Percentiles rank a stretch among this genome's conserved stretches.
phyloP scores from a whole-genome alignment of 2,329 filamentous ascomycete genomes.

The Apiospora hydei region DNA sequence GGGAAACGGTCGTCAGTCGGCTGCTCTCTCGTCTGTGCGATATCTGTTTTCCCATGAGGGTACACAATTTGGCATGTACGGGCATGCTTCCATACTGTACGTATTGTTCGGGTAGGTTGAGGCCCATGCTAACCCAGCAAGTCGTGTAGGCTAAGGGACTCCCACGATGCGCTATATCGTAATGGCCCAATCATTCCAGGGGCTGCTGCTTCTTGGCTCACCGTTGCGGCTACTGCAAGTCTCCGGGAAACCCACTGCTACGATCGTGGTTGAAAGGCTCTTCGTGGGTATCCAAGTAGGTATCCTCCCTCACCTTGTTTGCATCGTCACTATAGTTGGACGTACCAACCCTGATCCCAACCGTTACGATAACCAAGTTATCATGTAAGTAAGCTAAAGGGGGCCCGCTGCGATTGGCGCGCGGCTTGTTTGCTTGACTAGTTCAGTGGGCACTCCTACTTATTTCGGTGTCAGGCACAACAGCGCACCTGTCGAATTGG shows the following conservation, averaged over 20 bases:
- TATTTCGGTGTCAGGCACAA: slow-evolving; percentile 8
- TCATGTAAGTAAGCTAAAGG: not conserved
- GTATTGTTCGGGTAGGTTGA: not conserved
- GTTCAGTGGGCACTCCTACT: not conserved
- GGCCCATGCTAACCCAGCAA: slow-evolving; percentile 15
- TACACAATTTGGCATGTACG: not conserved
- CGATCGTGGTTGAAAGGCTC: slow-evolving; percentile 13
- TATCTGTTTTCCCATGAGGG: not conserved
- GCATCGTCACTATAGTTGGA: slow-evolving; percentile 15
- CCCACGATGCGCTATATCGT: slow-evolving; percentile 17
- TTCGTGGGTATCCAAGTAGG: slow-evolving; percentile 12
- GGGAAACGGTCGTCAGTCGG: slow-evolving; percentile 2
- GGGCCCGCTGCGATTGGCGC: slow-evolving; percentile 16
- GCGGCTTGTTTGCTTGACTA: slow-evolving; percentile 20
- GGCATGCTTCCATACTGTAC: not conserved
- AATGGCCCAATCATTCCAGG: slow-evolving; percentile 18
- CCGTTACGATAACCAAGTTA: slow-evolving; percentile 18
- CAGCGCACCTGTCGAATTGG: not conserved
- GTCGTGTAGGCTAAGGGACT: not conserved
- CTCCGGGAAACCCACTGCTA: slow-evolving; percentile 13
- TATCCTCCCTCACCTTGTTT: slow-evolving; percentile 12
- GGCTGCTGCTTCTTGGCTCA: slow-evolving; percentile 24
- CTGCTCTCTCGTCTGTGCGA: slow-evolving; percentile 12
- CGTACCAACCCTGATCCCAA: slow-evolving; percentile 8
- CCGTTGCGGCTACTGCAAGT: slow-evolving; percentile 26